These are phyloP conservation scores for Hortiboletus flavorubellus DNA, from an alignment of 768 basidiomycete genomes.

Conservation along the genomic window DNA sequence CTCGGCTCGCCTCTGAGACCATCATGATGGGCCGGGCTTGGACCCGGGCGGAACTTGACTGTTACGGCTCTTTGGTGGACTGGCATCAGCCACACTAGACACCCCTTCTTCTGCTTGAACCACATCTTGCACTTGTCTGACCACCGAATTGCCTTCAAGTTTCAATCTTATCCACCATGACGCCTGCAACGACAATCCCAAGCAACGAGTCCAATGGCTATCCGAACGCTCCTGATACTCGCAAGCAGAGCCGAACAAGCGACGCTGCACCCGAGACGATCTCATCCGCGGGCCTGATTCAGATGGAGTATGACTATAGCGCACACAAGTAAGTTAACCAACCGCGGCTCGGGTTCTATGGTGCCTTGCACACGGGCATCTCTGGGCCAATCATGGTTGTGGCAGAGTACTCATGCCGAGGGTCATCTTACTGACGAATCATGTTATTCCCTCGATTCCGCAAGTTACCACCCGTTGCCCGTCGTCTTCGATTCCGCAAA, in stretches of 20 bases:
- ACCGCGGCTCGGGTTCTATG: not conserved
- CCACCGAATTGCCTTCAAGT: not conserved
- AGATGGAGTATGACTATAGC: slow-evolving; percentile 75
- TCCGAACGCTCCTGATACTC: not conserved
- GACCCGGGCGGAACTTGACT: slow-evolving; percentile 23
- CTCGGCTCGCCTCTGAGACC: not conserved
- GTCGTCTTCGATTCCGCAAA: slow-evolving; percentile 89
- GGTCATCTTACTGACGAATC: slow-evolving; percentile 31
- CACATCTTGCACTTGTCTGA: slow-evolving; percentile 3
- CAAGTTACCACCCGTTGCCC: slow-evolving; percentile 93
- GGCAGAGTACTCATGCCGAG: slow-evolving; percentile 5
- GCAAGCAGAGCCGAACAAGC: slow-evolving; percentile 16
- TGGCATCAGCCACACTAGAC: not conserved
- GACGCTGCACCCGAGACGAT: slow-evolving; percentile 26
- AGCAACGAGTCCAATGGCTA: slow-evolving; percentile 14
- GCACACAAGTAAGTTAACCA: slow-evolving; percentile 79
- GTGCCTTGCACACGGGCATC: slow-evolving; percentile 24
- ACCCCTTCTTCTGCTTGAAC: not conserved
- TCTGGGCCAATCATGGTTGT: slow-evolving; percentile 19
- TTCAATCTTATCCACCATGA: slow-evolving; percentile 15
- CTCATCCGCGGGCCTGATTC: slow-evolving; percentile 69
- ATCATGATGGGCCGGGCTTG: not conserved
- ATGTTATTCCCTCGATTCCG: slow-evolving; percentile 40
- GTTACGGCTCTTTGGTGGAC: no score
- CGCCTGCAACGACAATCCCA: slow-evolving; percentile 20